These are phyloP conservation scores for Pogostemon cablin DNA, from an alignment of 257 asterid genomes.

Conservation along the genomic window DNA sequence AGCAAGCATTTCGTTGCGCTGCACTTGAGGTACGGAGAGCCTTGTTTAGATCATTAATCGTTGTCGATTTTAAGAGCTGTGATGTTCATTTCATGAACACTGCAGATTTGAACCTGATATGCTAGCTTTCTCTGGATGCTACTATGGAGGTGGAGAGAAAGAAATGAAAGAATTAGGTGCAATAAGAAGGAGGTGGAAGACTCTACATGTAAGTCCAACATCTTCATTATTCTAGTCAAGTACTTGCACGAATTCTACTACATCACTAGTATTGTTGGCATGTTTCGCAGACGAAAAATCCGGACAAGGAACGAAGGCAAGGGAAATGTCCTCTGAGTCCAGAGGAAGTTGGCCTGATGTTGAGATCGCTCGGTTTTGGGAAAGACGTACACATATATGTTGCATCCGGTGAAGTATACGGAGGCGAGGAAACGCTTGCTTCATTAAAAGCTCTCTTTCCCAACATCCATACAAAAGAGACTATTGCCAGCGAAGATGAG, in stretches of 20 bases:
- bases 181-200: constrained; percentile 73
- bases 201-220: constrained; percentile 54
- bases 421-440: constrained; percentile 67
- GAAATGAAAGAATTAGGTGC: constrained; percentile 54
- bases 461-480: constrained; percentile 67
- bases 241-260: background rate
- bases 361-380: constrained; percentile 73
- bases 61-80: background rate
- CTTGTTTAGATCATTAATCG: no score
- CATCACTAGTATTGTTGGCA: constrained; percentile 12
- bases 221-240: background rate
- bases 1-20: constrained; percentile 62
- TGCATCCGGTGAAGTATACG: constrained; percentile 79
- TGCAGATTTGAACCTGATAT: constrained; percentile 81
- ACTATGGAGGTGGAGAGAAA: constrained; percentile 72
- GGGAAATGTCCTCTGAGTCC: constrained; percentile 81
- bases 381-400: constrained; percentile 71
- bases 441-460: constrained; percentile 77
- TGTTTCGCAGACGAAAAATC: constrained; percentile 51
- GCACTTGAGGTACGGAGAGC: constrained; percentile 60
- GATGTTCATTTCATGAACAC: constrained; percentile 10
- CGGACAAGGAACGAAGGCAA: constrained; percentile 66
- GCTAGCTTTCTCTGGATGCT: constrained; percentile 86
- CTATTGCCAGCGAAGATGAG: constrained; percentile 65
- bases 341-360: constrained; percentile 78